Evolutionary conservation across 73 alveolate genomes (phyloP), one percentile per base, ranked within the genome.

Genomic region (Chromera velia): DNA sequence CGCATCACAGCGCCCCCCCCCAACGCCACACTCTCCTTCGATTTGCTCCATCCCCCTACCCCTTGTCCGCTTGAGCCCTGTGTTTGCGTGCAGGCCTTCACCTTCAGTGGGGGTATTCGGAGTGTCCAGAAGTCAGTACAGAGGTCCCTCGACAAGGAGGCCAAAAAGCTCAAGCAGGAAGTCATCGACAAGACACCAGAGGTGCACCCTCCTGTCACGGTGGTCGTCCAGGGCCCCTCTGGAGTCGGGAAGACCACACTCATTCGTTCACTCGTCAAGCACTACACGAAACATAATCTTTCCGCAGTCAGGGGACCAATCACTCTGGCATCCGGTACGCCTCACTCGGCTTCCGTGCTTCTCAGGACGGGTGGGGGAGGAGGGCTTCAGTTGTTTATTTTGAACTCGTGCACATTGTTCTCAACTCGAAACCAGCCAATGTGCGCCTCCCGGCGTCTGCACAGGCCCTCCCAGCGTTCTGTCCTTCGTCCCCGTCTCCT

Each of bases 221-320:
- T 80, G 45, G 86, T 80, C 26, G 70, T 80, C 28, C 86, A 80
- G 33, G 86, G 86, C 7, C 86, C 86, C 22, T 80, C 86, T 66
- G 80, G 80, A 7, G 86, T 80, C 82, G 99, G 99, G n/a, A 97
- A 97, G 88, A 88, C 99, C 30, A 97, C 99, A 28, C 88, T 97
- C 30, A 94, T 97, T 31, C 94, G 93, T 82, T 96, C 99, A 26
- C 88, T 97, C 47, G 99, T 97, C 27, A 87, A 93, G 72, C 96
- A 95, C 80, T 97, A 93, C 88, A 94, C 99, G 17, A 91, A 91
- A 81, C 93, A 92, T 75, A 93, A 85, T 76, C 89, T 91, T 32
- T 88, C 90, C 63, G 92, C 93, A 74, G 91, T 91, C 27, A 82
- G 86, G 62, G 98, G 98, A 22, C 88, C 98, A 45, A 89, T 93